Conservation (phyloP, 1,284 basidiomycete genomes). For the Ceratobasidium sp. region DNA sequence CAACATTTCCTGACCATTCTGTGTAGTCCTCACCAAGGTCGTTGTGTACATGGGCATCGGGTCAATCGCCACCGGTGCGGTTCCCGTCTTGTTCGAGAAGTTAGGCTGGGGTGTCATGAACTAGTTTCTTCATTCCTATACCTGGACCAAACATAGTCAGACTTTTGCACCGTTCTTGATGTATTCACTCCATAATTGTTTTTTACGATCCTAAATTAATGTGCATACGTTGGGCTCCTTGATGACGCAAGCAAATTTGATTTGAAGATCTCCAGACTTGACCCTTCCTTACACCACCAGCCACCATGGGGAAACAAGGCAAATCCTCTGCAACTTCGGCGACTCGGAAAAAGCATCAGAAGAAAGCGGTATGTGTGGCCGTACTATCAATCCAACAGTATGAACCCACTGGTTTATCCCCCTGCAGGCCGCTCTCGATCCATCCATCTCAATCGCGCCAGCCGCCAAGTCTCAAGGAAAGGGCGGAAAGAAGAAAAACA, state of each 20-base stretch:
- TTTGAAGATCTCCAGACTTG: not conserved
- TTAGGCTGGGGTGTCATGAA: conserved; percentile 61
- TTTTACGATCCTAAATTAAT: conserved; percentile 18
- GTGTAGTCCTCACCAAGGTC: conserved; percentile 84
- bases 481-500: conserved; percentile 69
- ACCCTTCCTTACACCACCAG: not conserved
- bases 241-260: conserved; percentile 26
- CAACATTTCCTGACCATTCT: not conserved
- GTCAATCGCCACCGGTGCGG: conserved; percentile 70
- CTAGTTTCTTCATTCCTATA: not conserved
- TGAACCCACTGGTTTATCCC: conserved; percentile 37
- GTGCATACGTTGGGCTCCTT: not conserved
- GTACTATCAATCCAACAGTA: not conserved
- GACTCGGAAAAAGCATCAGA: conserved; percentile 88
- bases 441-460: conserved; percentile 49
- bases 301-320: conserved; percentile 46
- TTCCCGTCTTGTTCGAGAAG: conserved; percentile 77
- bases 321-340: conserved; percentile 74
- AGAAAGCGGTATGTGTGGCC: conserved; percentile 63
- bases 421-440: conserved; percentile 23
- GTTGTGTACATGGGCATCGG: conserved; percentile 91
- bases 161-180: not conserved
- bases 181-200: conserved; percentile 36
- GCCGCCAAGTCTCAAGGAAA: conserved; percentile 61
- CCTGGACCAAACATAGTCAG: not conserved